phyloP scores from a whole-genome alignment of 2,329 filamentous ascomycete genomes.

The Penicillium sp. region DNA sequence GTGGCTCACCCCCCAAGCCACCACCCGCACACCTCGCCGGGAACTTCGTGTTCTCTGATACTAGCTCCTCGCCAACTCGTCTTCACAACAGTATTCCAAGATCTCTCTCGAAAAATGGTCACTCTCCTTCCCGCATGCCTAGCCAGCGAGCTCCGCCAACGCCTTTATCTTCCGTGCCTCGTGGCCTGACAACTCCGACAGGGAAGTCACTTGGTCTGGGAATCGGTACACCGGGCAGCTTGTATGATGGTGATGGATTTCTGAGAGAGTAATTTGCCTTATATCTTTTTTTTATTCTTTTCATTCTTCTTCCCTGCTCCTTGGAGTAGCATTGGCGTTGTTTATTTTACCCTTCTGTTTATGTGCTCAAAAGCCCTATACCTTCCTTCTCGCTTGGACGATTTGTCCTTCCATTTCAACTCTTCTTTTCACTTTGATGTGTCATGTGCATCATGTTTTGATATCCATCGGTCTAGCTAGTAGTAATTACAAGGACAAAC shows the following conservation, averaged over 20 bases:
- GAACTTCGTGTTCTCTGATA: constrained; percentile 14
- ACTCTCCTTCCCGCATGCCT: constrained; percentile 16
- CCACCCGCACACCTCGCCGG: constrained; percentile 8
- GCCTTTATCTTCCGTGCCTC: constrained; percentile 17
- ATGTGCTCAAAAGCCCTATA: constrained; percentile 18
- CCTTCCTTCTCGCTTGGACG: constrained; percentile 12
- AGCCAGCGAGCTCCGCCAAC: constrained; percentile 14
- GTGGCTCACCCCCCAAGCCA: constrained; percentile 13
- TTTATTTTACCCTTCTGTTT: constrained; percentile 1
- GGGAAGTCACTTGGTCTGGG: constrained; percentile 30
- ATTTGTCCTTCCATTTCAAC: constrained; percentile 1
- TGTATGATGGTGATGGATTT: constrained; percentile 47
- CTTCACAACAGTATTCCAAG: constrained; percentile 15
- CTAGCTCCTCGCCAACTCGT: constrained; percentile 11
- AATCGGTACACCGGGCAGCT: constrained; percentile 44
- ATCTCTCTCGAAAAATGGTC: constrained; percentile 14
- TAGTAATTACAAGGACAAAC: constrained; percentile 18
- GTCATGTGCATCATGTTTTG: constrained; percentile 8
- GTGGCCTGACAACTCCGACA: constrained; percentile 29
- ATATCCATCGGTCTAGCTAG: constrained; percentile 22
- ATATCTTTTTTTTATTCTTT: background rate
- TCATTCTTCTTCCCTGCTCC: background rate
- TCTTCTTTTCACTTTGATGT: constrained; percentile 2
- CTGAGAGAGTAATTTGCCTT: constrained; percentile 33
- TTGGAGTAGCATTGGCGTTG: background rate